A percentile compares a stretch with the other conserved stretches of the same genome.
Conservation (phyloP, 192 early-diverging fungal genomes). For the Backusella luteola region DNA sequence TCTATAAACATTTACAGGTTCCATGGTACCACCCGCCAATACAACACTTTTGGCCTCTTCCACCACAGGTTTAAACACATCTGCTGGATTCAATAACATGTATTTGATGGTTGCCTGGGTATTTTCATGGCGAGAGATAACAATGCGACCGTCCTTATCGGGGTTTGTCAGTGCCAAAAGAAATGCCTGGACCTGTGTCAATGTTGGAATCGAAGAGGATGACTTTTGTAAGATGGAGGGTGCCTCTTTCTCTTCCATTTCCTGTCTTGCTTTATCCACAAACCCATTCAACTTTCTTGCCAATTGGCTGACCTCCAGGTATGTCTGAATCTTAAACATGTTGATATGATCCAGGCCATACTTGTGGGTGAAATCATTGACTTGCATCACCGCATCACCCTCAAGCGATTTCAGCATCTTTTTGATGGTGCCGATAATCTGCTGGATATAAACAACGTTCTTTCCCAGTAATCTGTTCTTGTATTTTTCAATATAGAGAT, state of each 20-base stretch:
- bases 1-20: conserved; percentile 58
- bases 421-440: conserved; percentile 64
- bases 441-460: conserved; percentile 77
- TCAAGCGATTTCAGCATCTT: conserved; percentile 36
- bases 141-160: conserved; percentile 71
- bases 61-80: conserved; percentile 74
- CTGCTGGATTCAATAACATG: conserved; percentile 82
- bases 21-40: conserved; percentile 93
- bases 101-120: conserved; percentile 61
- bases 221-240: background rate
- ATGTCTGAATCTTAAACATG: conserved; percentile 72
- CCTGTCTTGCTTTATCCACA: conserved; percentile 35
- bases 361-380: conserved; percentile 70
- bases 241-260: background rate
- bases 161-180: conserved; percentile 55
- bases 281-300: conserved; percentile 66
- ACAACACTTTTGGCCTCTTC: conserved; percentile 79
- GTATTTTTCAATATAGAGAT: conserved; percentile 69
- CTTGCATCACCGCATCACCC: conserved; percentile 42
- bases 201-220: conserved; percentile 32
- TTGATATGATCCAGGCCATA: conserved; percentile 79
- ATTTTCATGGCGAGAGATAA: conserved; percentile 32
- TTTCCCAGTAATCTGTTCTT: conserved; percentile 62
- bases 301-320: conserved; percentile 66
- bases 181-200: conserved; percentile 52